Percentiles rank a stretch among this genome's conserved stretches.
Evolutionary conservation across 2,329 filamentous ascomycete species (phyloP).

Genomic region (Sclerotiophoma versabilis): DNA sequence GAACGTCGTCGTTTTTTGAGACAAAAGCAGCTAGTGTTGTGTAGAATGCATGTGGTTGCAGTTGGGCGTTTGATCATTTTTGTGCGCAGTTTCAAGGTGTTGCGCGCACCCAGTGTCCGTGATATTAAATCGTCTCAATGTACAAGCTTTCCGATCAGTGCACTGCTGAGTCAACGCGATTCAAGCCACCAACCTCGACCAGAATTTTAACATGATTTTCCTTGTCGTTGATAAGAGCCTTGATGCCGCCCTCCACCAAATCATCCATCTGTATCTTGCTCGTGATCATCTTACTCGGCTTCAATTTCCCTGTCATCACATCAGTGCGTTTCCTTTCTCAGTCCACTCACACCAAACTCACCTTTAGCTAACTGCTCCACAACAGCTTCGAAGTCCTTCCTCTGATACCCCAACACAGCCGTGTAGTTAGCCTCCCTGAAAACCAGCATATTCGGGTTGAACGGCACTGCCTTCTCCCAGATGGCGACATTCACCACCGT

Average conservation of each 20-base stretch:
- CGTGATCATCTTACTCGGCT: slow-evolving; percentile 67
- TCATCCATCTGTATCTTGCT: slow-evolving; percentile 63
- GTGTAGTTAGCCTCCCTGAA: slow-evolving; percentile 62
- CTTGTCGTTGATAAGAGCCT: slow-evolving; percentile 64
- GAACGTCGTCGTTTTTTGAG: too few species aligned
- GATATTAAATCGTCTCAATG: too few species aligned
- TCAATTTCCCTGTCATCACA: slow-evolving; percentile 53
- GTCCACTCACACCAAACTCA: slow-evolving; percentile 20
- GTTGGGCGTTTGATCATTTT: too few species aligned
- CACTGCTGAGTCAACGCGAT: slow-evolving; percentile 21
- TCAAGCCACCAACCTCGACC: slow-evolving; percentile 53
- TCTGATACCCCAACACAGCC: slow-evolving; percentile 59
- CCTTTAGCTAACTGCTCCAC: slow-evolving; percentile 58
- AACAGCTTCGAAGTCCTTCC: slow-evolving; percentile 64
- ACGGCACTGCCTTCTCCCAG: slow-evolving; percentile 64
- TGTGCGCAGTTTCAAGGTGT: too few species aligned
- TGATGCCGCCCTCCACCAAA: slow-evolving; percentile 65
- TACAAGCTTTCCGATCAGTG: slow-evolving; percentile 1
- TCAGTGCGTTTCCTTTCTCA: neutral
- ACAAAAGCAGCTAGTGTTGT: too few species aligned
- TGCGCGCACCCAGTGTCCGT: too few species aligned
- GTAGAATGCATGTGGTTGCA: too few species aligned
- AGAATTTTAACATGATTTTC: slow-evolving; percentile 70
- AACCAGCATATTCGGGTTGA: slow-evolving; percentile 63
- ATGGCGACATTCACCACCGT: slow-evolving; percentile 71